A percentile compares a stretch with the other conserved stretches of the same genome.
Evolutionary conservation across 495 filamentous ascomycete species (phyloP).

Genomic region (Thermochaetoides thermophila): DNA sequence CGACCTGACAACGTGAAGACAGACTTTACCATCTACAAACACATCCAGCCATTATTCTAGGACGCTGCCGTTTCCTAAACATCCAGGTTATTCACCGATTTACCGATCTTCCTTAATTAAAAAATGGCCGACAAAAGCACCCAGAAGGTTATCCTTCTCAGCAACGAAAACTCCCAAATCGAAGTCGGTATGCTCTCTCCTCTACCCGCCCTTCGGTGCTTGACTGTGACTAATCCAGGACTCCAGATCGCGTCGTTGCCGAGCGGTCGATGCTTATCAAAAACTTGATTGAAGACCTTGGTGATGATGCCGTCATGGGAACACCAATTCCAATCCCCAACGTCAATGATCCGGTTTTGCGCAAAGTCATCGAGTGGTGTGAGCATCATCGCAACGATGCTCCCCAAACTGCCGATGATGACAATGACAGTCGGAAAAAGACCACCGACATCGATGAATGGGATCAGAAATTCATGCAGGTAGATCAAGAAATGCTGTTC

Average conservation of each 20-base stretch:
- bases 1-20: no score
- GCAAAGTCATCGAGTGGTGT: slow-evolving; percentile 97
- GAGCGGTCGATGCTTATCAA: slow-evolving; percentile 92
- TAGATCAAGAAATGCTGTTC: slow-evolving; percentile 98
- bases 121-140: slow-evolving; percentile 8
- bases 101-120: not conserved
- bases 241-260: slow-evolving; percentile 58
- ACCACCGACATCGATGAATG: slow-evolving; percentile 98
- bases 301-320: slow-evolving; percentile 43
- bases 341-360: slow-evolving; percentile 84
- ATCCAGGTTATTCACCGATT: not conserved
- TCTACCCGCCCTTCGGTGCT: slow-evolving; percentile 3
- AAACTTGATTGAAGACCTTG: slow-evolving; percentile 92
- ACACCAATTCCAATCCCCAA: slow-evolving; percentile 70
- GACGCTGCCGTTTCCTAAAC: no score
- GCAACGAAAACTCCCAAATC: slow-evolving; percentile 7
- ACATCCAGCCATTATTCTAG: no score
- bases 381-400: slow-evolving; percentile 85
- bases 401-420: slow-evolving; percentile 58
- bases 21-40: no score
- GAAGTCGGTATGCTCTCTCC: slow-evolving; percentile 6
- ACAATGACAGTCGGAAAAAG: slow-evolving; percentile 90
- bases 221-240: no score
- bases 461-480: slow-evolving; percentile 99
- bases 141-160: slow-evolving; percentile 7